Evolutionary conservation across 768 basidiomycete species (phyloP), one percentile per base, ranked within the genome.

Genomic region (Phlebiopsis flavidoalba): DNA sequence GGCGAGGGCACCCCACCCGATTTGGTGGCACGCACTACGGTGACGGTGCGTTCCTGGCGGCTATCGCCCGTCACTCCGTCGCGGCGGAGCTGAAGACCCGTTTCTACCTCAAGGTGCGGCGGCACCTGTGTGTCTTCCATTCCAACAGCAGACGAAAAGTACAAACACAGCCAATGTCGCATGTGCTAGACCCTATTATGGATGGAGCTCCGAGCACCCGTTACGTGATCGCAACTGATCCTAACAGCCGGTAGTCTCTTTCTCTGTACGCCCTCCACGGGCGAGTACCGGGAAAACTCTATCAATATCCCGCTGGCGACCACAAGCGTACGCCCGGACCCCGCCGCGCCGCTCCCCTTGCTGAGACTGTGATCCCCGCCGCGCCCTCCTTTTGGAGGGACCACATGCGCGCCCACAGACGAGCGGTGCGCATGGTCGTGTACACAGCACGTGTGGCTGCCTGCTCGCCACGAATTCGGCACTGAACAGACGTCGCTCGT

Each of bases 181-280:
- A n/a, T 50, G 56, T 59, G 67, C 77, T 79, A 84, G 80, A 72
- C 74, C 74, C 66, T 86, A 62, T 77, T 94, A 40, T 93, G 92
- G 91, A 88, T 94, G 87, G 91, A 93, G 69, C 93, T n/a, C 92
- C 37, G 87, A 91, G 72, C 92, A 94, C 71, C 92, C 91, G 11
- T 84, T 94, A n/a, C 64, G 80, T 94, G 53, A 89, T 93, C 60
- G 75, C 83, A 33, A n/a, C n/a, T 75, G 81, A n/a, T n/a, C 36
- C 80, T 94, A 10, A n/a, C n/a, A n/a, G 85, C 83, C 15, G 84
- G 84, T 61, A 84, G n/a, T n/a, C n/a, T 94, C 62, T 94, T 94
- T 70, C 76, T 94, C 2, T 94, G 91, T n/a, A n/a, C 67, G 92
- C 87, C n/a, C 76, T 94, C 35, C 92, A 92, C 11, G 92, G 93